Evolutionary conservation across 805 yeast genomes (phyloP).

Genomic region (Wickerhamiella sorbophila): DNA sequence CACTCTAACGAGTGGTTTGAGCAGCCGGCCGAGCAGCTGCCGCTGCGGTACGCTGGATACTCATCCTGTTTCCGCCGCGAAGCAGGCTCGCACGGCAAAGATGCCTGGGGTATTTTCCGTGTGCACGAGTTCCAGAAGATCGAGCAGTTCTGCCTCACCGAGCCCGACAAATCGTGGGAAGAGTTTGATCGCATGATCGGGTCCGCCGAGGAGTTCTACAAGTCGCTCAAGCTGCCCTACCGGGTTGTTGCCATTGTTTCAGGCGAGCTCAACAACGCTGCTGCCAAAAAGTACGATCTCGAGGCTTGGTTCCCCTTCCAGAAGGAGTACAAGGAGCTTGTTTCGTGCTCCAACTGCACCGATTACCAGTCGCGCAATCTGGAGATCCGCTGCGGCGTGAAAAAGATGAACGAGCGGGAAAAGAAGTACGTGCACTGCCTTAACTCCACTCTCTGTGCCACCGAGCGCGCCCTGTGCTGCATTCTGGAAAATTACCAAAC

Average conservation of each 20-base stretch:
- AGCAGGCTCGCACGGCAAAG: conserved; percentile 98
- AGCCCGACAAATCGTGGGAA: conserved; percentile 96
- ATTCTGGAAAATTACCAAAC: conserved; percentile 95
- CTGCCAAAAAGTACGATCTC: conserved; percentile 95
- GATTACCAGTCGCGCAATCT: conserved; percentile 97
- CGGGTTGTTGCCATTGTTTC: conserved; percentile 96
- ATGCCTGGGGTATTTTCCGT: conserved; percentile 99
- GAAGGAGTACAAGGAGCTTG: conserved; percentile 94
- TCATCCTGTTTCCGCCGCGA: conserved; percentile 98
- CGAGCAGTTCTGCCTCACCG: conserved; percentile 90
- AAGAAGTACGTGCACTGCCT: conserved; percentile 97
- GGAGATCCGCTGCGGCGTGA: conserved; percentile 97
- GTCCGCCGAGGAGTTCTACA: conserved; percentile 81
- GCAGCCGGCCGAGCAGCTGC: conserved; percentile 90
- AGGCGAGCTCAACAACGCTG: conserved; percentile 97
- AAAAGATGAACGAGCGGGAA: conserved; percentile 85
- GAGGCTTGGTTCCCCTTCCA: conserved; percentile 99
- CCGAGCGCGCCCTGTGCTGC: conserved; percentile 97
- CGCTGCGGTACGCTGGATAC: conserved; percentile 93
- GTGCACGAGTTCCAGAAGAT: conserved; percentile 97
- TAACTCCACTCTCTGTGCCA: conserved; percentile 93
- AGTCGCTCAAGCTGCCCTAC: conserved; percentile 84
- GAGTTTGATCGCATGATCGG: conserved; percentile 95
- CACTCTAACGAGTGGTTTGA: conserved; percentile 98
- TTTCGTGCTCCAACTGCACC: conserved; percentile 97